Evolutionary conservation across 2,329 filamentous ascomycete genomes (phyloP).

Genomic region (Chrysoporthe cubensis): DNA sequence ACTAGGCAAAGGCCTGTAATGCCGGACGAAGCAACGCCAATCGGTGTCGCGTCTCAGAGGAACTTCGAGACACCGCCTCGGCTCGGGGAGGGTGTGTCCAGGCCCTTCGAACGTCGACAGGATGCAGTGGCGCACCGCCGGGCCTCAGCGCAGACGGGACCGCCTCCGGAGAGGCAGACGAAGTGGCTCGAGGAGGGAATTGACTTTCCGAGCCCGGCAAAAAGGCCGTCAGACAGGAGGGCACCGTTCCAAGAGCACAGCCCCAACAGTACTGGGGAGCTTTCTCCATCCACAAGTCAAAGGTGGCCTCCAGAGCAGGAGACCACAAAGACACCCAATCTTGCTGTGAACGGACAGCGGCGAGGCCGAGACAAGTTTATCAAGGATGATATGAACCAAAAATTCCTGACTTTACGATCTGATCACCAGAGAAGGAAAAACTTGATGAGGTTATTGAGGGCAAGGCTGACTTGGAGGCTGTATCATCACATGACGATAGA

Average conservation of each 20-base stretch:
- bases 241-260: background rate
- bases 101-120: too few species aligned
- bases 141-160: too few species aligned
- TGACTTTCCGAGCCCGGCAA: too few species aligned
- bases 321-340: background rate
- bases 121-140: too few species aligned
- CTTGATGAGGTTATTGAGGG: background rate
- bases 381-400: background rate
- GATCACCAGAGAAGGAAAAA: background rate
- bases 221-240: background rate
- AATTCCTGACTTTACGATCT: background rate
- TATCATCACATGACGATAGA: background rate
- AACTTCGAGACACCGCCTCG: too few species aligned
- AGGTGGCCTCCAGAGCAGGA: background rate
- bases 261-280: background rate
- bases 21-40: too few species aligned
- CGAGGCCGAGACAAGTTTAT: background rate
- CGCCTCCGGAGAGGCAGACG: too few species aligned
- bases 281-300: background rate
- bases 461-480: background rate
- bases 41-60: too few species aligned
- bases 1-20: too few species aligned
- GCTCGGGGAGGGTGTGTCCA: too few species aligned
- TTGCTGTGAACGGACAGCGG: background rate
- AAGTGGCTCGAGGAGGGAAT: too few species aligned